phyloP scores from a whole-genome alignment of 176 grass and related monocot species.

The Alloteropsis semialata region DNA sequence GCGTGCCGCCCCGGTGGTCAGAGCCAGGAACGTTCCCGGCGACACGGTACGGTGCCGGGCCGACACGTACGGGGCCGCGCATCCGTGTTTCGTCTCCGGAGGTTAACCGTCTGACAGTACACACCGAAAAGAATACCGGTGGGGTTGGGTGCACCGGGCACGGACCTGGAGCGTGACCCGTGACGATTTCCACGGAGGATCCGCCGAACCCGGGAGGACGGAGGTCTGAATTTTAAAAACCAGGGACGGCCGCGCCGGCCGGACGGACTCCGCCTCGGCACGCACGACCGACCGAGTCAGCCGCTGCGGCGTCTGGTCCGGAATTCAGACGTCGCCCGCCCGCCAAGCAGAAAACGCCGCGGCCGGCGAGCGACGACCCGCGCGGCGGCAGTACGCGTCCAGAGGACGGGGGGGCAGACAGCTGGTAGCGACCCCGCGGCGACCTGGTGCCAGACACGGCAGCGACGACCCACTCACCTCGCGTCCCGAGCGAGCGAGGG shows the following conservation, averaged over 20 bases:
- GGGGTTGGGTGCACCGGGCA: background rate
- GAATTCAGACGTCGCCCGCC: background rate
- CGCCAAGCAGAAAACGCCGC: background rate
- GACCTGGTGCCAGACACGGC: constrained; percentile 26
- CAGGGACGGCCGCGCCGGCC: too few species aligned
- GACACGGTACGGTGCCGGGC: background rate
- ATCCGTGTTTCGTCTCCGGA: background rate
- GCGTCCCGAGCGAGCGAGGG: too few species aligned
- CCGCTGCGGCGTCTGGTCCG: background rate
- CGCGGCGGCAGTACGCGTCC: background rate
- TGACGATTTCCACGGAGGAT: background rate
- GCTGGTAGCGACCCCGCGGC: constrained; percentile 4
- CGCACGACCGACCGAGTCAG: background rate
- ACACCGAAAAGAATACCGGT: background rate
- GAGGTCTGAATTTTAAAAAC: background rate
- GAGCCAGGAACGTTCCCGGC: background rate
- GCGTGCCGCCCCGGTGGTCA: too few species aligned
- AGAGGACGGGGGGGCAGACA: background rate
- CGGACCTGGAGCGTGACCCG: background rate
- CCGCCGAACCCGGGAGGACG: background rate
- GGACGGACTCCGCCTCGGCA: background rate
- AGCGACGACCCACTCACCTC: constrained; percentile 18
- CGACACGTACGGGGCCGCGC: constrained; percentile 3
- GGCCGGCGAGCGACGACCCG: background rate
- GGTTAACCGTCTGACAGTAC: background rate